Conservation (phyloP, 768 basidiomycete species). For the Trametes cingulata region DNA sequence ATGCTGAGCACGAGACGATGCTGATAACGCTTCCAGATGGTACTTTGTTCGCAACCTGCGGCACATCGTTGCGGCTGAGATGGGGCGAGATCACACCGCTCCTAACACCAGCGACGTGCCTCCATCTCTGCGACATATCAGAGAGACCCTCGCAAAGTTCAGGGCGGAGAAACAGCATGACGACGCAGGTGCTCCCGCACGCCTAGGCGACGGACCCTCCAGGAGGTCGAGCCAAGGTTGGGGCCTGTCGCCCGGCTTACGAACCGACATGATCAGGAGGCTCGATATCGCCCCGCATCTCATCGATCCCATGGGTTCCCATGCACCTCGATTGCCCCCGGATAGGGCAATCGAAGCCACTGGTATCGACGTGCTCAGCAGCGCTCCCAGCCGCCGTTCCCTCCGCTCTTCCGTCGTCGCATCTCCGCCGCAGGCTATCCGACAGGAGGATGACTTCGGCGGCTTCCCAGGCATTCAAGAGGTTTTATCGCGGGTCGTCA, state of each 20-base stretch:
- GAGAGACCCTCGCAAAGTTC: constrained; percentile 1
- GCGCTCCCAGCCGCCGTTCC: constrained; percentile 7
- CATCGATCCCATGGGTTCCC: constrained; percentile 23
- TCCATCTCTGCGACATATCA: constrained; percentile 5
- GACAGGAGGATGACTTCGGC: constrained; percentile 22
- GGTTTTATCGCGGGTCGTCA: constrained; percentile 36
- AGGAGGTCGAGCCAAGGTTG: not conserved
- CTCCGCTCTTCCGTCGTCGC: not conserved
- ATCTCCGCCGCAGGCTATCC: not conserved
- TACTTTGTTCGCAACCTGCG: constrained; percentile 27
- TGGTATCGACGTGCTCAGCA: constrained; percentile 6
- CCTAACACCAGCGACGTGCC: not conserved
- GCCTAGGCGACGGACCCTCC: not conserved
- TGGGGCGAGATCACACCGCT: constrained; percentile 1
- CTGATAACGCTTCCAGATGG: constrained; percentile 8
- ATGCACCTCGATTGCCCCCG: not conserved
- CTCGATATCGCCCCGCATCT: constrained; percentile 23
- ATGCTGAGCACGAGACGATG: no score
- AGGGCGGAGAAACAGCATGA: not conserved
- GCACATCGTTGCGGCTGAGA: constrained; percentile 26
- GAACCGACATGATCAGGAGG: constrained; percentile 26
- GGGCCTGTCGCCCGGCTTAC: not conserved
- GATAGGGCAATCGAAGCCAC: not conserved
- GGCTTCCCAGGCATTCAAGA: constrained; percentile 39
- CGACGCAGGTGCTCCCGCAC: not conserved